Base-by-base conservation (phyloP, 2,329 filamentous ascomycete genomes). In the Hypocrella siamensis region DNA sequence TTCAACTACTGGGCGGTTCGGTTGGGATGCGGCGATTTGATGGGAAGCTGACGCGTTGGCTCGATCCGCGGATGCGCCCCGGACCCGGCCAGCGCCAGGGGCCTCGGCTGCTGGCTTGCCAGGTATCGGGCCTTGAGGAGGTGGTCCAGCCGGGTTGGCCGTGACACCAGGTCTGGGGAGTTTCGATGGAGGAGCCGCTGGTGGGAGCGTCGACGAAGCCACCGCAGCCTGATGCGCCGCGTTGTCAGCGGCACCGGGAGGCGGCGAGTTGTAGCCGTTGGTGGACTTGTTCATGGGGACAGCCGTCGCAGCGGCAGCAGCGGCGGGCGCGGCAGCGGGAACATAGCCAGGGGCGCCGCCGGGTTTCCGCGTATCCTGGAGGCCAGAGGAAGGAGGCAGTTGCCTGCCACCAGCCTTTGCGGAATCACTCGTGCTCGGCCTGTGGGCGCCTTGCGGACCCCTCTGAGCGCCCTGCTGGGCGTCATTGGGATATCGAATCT, bases 401-500 rank as follows among this genome's bases (percentile, higher is more conserved):
- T 52, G 53, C 11, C 64, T 57, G 16, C 4, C 17, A 15, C 24
- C 19, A 10, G 46, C 34, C 28, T 42, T 49, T 19, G 42, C 41
- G 3, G 38, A 38, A 28, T 58, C 56, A 17, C 56, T 52, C n/a
- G 46, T 46, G 35, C 63, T 65, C 5, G 62, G 61, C 26, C 62
- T 54, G 15, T 33, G 30, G 31, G 58, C 51, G 19, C 45, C 50
- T 32, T 62, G 59, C 8, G 52, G 47, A 15, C 48, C 39, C 36
- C 57, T 58, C 38, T 60, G 60, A 5, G 51, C 47, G 10, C 37
- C 40, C 32, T 46, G 50, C 32, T 52, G 51, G 4, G 64, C 57
- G 46, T 94, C 86, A 43, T 82, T 88, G 2, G 90, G 90, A 54
- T 98, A 98, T 40, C 90, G 74, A 43, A 98, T 98, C 57, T 98